Percentiles rank a stretch among this genome's conserved stretches.
These are phyloP conservation scores for Schwanniomyces sp. DNA, from an alignment of 805 yeast species.

Conservation along the genomic window DNA sequence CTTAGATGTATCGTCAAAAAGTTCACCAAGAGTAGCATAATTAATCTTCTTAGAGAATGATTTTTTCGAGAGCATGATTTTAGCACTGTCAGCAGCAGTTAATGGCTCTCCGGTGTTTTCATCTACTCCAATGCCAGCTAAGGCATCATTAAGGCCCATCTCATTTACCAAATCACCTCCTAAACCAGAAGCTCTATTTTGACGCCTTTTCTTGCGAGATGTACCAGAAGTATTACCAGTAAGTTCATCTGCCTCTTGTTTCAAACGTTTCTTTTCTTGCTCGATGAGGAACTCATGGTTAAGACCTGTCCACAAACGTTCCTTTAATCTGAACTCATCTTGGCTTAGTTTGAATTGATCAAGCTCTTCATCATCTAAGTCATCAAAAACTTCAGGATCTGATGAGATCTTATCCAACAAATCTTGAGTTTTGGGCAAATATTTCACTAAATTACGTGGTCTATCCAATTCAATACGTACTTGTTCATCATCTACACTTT, in stretches of 20 bases:
- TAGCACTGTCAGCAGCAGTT: constrained; percentile 79
- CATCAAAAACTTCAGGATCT: constrained; percentile 58
- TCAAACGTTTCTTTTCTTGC: constrained; percentile 80
- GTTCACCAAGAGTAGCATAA: constrained; percentile 72
- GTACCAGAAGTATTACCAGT: constrained; percentile 65
- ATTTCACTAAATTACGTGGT: constrained; percentile 49
- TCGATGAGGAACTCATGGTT: constrained; percentile 84
- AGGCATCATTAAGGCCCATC: constrained; percentile 29
- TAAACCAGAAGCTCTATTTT: constrained; percentile 22
- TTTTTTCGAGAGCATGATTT: constrained; percentile 70
- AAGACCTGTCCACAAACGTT: constrained; percentile 84
- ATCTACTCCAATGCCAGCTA: constrained; percentile 41
- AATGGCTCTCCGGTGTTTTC: constrained; percentile 41
- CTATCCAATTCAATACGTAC: constrained; percentile 22
- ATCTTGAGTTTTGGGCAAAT: constrained; percentile 58
- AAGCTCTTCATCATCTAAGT: constrained; percentile 80
- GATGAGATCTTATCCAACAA: constrained; percentile 55
- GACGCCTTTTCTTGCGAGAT: constrained; percentile 43
- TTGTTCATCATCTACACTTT: constrained; percentile 13
- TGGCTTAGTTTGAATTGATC: constrained; percentile 58
- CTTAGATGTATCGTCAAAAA: constrained; percentile 23
- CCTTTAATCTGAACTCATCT: constrained; percentile 73
- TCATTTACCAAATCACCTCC: constrained; percentile 21
- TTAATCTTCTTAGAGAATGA: constrained; percentile 87
- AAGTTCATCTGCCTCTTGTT: constrained; percentile 81